Evolutionary conservation across 2,329 filamentous ascomycete genomes (phyloP), one percentile per base, ranked within the genome.

Genomic region (Arthrinium phaeospermum): DNA sequence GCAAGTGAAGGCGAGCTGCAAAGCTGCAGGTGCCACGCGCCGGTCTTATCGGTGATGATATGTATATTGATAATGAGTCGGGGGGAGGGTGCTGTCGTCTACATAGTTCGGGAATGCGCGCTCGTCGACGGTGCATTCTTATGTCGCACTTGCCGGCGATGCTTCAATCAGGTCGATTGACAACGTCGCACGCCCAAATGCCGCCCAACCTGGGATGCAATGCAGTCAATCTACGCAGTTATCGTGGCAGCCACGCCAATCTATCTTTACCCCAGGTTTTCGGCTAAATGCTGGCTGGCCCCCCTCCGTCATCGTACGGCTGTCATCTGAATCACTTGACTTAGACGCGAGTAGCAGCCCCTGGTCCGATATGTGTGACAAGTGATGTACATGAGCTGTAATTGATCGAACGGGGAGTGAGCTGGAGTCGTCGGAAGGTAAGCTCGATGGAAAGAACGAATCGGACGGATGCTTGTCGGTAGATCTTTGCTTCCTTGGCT

Each of bases 221-320:
- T 61, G 57, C 34, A 64, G 24, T 64, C 57, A 64, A 64, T 64
- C 57, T 64, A 64, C 4, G 22, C 53, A 61, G 57, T 41, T 64
- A n/a, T n/a, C 34, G 57, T 64, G 57, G 57, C 57, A 64, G 57
- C 34, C 57, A n/a, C 19, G 57, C 30, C 34, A 41, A 64, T 41
- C 34, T 41, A 64, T 41, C 57, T 22, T 64, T 64, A n/a, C 57
- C 57, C 57, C 57, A 64, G 30, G 57, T 64, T 64, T 64, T n/a
- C 57, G 57, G 57, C 57, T 64, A 64, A 64, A 64, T 64, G 34
- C 37, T 41, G 37, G 37, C 34, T n/a, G 19, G 57, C 34, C 34
- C 19, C 37, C 30, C 34, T 41, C 34, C 30, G 57, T 64, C 57
- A 41, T 64, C 34, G 34, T 41, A 41, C 57, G 57, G 57, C 34